Conservation (phyloP, 2,329 filamentous ascomycete genomes). For the Gremmenia infestans region DNA sequence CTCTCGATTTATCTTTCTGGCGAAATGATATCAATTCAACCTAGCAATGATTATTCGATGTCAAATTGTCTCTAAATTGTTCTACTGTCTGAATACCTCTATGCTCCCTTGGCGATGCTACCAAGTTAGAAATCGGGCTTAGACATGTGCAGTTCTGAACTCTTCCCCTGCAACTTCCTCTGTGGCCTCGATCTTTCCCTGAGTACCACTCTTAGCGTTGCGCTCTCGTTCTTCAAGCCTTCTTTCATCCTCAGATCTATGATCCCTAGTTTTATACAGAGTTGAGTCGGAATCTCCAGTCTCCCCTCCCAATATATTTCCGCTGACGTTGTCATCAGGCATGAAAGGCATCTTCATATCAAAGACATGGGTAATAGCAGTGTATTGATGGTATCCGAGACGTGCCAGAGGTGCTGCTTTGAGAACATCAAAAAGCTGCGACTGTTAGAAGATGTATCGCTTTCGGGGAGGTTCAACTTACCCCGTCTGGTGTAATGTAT, state of each 20-base stretch:
- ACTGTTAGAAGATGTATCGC: neutral
- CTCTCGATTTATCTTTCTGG: too few relatives aligned
- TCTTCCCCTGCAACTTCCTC: neutral
- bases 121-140: neutral
- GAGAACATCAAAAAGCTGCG: constrained; percentile 13
- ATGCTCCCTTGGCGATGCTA: too few relatives aligned
- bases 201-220: neutral
- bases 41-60: too few relatives aligned
- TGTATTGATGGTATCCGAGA: constrained; percentile 17
- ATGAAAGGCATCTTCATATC: constrained; percentile 15
- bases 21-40: too few relatives aligned
- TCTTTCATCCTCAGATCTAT: neutral
- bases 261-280: neutral
- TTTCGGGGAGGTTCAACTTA: neutral
- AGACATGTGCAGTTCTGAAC: neutral
- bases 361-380: constrained; percentile 12
- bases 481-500: constrained; percentile 10
- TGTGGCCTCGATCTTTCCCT: neutral
- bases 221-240: neutral
- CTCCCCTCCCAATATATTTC: neutral
- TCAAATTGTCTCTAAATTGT: too few relatives aligned
- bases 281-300: neutral
- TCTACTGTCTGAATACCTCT: too few relatives aligned
- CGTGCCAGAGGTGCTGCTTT: constrained; percentile 13
- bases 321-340: constrained; percentile 15